Base-by-base conservation (phyloP, 2,329 filamentous ascomycete species). In the Emmonsiellopsis sp. region DNA sequence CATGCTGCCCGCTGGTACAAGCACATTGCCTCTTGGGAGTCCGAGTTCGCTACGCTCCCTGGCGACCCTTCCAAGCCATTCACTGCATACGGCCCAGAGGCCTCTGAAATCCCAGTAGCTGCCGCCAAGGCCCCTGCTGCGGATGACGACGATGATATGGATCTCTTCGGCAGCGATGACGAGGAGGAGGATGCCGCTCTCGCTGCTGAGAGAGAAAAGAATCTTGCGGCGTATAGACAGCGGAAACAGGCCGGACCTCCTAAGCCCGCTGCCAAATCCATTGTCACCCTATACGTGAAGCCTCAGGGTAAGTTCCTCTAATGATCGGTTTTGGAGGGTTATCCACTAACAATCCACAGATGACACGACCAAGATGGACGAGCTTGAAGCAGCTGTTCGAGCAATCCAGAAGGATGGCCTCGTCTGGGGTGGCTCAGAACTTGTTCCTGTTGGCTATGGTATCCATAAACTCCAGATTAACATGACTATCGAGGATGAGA, bases 401-500 rank as follows among this genome's bases (percentile, higher is more conserved):
- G 74, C 78, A 62, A 92, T 97, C 64, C 83, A 92, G 76, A 84
- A 87, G 81, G 92, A 97, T 49, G 93, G 93, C 77, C 88, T 98
- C 59, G 85, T 94, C 60, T 98, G 93, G 93, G 92, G 92, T 84
- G 84, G 80, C 61, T 91, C 87, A 73, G 88, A 93, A 81, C 79
- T 95, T 61, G 85, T 95, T 51, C 74, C 91, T 62, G 85, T 98
- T 66, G 92, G 91, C 68, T 98, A 89, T 81, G 93, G 93, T 81
- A 94, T 98, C 81, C 93, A 88, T 82, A 97, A 97, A 84, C 85
- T 98, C 60, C 92, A 97, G 83, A 95, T 98, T 80, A 97, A 89
- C 85, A 76, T 97, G 64, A 90, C 97, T 65, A 79, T 97, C 61
- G 93, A 97, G 81, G 93, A 98, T 72, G 92, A 97, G 63, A 96